Conservation (phyloP, 768 basidiomycete genomes). For the Austroboletus festivus region DNA sequence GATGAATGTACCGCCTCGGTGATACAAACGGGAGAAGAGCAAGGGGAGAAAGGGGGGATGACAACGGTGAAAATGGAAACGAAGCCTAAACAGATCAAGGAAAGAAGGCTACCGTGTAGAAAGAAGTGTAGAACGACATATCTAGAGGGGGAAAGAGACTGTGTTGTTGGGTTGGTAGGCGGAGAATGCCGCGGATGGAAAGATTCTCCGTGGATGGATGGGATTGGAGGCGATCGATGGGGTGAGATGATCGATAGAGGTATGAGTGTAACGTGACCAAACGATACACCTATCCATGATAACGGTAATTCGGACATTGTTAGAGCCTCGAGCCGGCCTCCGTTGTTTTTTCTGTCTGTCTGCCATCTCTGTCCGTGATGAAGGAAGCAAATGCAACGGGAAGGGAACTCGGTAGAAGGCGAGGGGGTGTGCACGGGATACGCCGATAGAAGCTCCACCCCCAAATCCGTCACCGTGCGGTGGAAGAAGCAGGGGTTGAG, state of each 20-base stretch:
- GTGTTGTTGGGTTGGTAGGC: background rate
- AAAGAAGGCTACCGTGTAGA: background rate
- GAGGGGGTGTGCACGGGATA: background rate
- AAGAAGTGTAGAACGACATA: background rate
- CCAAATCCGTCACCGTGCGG: constrained; percentile 1
- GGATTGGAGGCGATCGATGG: no score
- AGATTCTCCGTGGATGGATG: constrained; percentile 3
- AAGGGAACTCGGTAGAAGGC: background rate
- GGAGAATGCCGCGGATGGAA: constrained; percentile 1
- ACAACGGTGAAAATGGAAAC: background rate
- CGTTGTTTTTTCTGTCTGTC: no score
- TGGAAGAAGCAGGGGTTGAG: constrained; percentile 3
- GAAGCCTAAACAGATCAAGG: background rate
- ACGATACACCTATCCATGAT: no score
- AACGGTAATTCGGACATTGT: no score
- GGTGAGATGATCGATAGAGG: background rate
- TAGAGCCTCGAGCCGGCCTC: no score
- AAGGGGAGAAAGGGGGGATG: background rate
- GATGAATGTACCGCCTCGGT: constrained; percentile 5
- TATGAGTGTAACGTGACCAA: no score
- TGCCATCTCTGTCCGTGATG: no score
- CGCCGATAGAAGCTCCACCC: constrained; percentile 8
- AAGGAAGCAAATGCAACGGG: background rate
- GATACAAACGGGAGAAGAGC: background rate
- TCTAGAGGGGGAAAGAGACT: no score